Evolutionary conservation across 768 basidiomycete species (phyloP), one percentile per base, ranked within the genome.

Genomic region (Coprinopsis marcescibilis): DNA sequence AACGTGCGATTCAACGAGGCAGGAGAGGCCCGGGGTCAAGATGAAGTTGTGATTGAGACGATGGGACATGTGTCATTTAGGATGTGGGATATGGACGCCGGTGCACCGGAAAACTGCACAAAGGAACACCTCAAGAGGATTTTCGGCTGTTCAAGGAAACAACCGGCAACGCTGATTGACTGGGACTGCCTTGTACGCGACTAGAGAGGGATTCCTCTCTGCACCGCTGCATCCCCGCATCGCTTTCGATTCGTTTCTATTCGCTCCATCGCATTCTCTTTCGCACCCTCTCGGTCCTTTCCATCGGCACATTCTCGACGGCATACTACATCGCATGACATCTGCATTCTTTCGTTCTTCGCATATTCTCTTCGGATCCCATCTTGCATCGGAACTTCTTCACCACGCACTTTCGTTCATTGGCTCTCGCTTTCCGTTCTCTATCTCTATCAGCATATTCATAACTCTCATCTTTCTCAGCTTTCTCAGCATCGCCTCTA

Each of bases 101-200:
- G 76, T 52, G 71, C 77, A 36, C 80, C 84, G 15, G 86, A 89
- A 60, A 77, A 74, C 37, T 47, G 66, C 37, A 76, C 75, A 46
- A 80, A 75, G 60, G 86, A 88, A 64, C 66, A 72, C 1, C 60
- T 81, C 53, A 82, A 77, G 60, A 73, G 83, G 39, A 68, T 85
- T 49, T 83, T 85, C 57, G 69, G 80, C 33, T 77, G 77, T 60
- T 56, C 69, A 10, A 77, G 71, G 56, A 82, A 73, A 60, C 65
- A 69, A 35, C 75, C 77, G 5, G 78, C 76, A 56, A 73, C 72
- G 11, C 47, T 68, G 7, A 81, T 85, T 49, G 75, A 88, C 64
- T 89, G 86, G 86, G 86, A 89, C 60, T 88, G 84, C 63, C 66
- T 89, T 48, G 71, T 89, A 39, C 83, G 86, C 49, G 83, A 84